Percentiles rank a stretch among this genome's conserved stretches.
These are phyloP conservation scores for Tylopilus sp. DNA, from an alignment of 768 basidiomycete genomes.

Conservation along the genomic window DNA sequence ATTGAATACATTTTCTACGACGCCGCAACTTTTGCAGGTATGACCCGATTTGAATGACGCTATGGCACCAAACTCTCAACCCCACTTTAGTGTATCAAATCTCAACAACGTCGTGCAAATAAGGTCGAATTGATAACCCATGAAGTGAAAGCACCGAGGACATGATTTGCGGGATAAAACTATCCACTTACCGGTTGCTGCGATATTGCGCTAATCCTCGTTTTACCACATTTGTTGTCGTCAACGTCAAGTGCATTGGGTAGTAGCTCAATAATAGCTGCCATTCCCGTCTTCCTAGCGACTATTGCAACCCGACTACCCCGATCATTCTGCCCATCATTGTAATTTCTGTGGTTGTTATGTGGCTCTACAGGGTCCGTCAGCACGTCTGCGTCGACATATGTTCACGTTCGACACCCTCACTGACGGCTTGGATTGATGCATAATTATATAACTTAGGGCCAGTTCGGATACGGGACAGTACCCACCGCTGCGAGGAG, in stretches of 20 bases:
- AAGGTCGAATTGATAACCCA: slow-evolving; percentile 42
- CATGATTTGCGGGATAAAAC: slow-evolving; percentile 26
- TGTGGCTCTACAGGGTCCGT: background rate
- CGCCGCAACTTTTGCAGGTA: slow-evolving; percentile 53
- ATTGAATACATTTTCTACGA: slow-evolving; percentile 37
- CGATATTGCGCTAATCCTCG: background rate
- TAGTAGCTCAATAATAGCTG: background rate
- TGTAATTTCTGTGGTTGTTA: background rate
- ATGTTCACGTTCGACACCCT: too few relatives aligned
- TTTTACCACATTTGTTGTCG: too few relatives aligned
- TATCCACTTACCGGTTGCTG: background rate
- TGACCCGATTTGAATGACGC: background rate
- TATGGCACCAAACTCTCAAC: background rate
- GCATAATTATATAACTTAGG: too few relatives aligned
- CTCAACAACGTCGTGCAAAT: slow-evolving; percentile 50
- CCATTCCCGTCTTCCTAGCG: background rate
- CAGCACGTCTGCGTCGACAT: background rate
- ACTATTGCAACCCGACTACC: too few relatives aligned
- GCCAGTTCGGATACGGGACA: too few relatives aligned
- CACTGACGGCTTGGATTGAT: too few relatives aligned
- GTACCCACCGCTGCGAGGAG: too few relatives aligned
- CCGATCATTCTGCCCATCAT: background rate
- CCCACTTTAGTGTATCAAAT: slow-evolving; percentile 39
- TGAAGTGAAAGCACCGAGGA: slow-evolving; percentile 51
- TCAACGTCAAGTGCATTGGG: background rate